Conservation (phyloP, 163 green algal genomes). For the Volvox carteri region DNA sequence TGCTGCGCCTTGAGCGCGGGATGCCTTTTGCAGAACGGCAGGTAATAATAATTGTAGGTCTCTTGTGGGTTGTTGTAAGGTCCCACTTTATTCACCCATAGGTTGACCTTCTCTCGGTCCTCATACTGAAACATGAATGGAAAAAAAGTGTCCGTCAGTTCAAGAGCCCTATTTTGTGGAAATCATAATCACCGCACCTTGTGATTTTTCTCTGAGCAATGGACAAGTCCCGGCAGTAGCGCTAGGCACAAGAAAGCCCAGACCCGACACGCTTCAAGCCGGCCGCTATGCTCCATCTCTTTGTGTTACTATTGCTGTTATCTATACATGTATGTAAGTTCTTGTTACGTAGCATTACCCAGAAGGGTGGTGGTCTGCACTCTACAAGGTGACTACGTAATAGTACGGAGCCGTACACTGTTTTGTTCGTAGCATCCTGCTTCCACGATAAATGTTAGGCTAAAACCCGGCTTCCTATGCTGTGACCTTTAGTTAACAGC, state of each 20-base stretch:
- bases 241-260: slow-evolving; percentile 9
- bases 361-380: neutral
- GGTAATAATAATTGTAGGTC: slow-evolving; percentile 98
- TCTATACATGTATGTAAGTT: neutral
- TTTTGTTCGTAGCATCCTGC: too few species aligned
- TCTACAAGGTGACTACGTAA: neutral
- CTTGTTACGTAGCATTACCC: neutral
- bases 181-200: neutral
- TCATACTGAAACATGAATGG: slow-evolving; percentile 55
- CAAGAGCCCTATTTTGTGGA: neutral
- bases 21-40: slow-evolving; percentile 92
- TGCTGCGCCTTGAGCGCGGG: slow-evolving; percentile 78
- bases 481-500: too few species aligned
- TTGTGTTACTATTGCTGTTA: neutral
- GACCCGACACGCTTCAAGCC: neutral
- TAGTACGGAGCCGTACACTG: neutral
- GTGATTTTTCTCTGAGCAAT: slow-evolving; percentile 37
- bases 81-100: slow-evolving; percentile 93
- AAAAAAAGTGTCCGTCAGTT: neutral
- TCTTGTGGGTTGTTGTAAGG: slow-evolving; percentile 92
- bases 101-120: slow-evolving; percentile 45
- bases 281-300: neutral
- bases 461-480: too few species aligned
- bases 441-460: too few species aligned
- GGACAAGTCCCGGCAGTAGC: neutral